Conservation (phyloP, 768 basidiomycete genomes). For the Mycena epipterygia region DNA sequence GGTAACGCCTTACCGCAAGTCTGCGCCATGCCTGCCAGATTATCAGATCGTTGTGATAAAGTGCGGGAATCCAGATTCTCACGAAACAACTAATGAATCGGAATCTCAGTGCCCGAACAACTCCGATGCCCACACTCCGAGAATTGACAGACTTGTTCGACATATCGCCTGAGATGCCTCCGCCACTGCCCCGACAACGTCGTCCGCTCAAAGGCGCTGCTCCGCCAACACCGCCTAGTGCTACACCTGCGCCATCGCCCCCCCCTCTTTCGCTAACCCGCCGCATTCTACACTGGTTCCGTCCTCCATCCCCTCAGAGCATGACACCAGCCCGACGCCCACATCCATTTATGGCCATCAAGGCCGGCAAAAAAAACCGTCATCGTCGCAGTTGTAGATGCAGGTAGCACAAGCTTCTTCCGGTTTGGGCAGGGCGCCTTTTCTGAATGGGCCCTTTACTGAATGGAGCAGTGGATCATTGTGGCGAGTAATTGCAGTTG, state of each 20-base stretch:
- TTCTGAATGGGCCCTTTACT: slow-evolving; percentile 75
- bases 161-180: slow-evolving; percentile 75
- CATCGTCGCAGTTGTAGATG: slow-evolving; percentile 90
- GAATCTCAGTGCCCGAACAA: slow-evolving; percentile 78
- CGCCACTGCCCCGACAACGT: slow-evolving; percentile 65
- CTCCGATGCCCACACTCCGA: slow-evolving; percentile 83
- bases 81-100: background rate
- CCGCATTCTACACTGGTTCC: slow-evolving; percentile 45
- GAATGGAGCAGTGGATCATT: too few species aligned
- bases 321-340: slow-evolving; percentile 52
- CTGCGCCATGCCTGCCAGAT: slow-evolving; percentile 82
- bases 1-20: slow-evolving; percentile 85
- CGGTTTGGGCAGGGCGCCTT: slow-evolving; percentile 90
- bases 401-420: slow-evolving; percentile 90
- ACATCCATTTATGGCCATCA: slow-evolving; percentile 86
- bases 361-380: slow-evolving; percentile 87
- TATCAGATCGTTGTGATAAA: slow-evolving; percentile 90
- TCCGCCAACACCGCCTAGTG: background rate
- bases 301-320: slow-evolving; percentile 22
- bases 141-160: slow-evolving; percentile 84
- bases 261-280: slow-evolving; percentile 42
- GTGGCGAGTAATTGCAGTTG: too few species aligned
- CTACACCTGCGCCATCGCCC: slow-evolving; percentile 13
- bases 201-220: slow-evolving; percentile 40
- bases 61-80: slow-evolving; percentile 58